These are phyloP conservation scores for Chaetomiaceae sp. DNA, from an alignment of 2,329 filamentous ascomycete genomes.

Conservation along the genomic window DNA sequence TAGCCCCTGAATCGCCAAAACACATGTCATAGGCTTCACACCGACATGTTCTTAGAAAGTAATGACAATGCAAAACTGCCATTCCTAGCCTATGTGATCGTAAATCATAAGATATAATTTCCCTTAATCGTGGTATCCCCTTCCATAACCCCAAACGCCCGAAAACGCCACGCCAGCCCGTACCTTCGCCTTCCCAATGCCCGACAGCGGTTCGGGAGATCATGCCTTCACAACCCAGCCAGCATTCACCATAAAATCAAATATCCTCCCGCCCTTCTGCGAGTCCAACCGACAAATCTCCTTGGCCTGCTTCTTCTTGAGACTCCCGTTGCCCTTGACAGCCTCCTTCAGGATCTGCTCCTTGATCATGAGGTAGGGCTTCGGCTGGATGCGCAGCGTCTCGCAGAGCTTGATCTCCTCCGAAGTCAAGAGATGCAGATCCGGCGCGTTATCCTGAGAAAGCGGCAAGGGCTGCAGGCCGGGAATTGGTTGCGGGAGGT, in stretches of 20 bases:
- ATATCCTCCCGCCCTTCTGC: slow-evolving; percentile 78
- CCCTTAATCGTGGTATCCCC: slow-evolving; percentile 16
- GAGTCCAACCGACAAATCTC: slow-evolving; percentile 79
- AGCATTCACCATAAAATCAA: slow-evolving; percentile 89
- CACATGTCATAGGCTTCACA: not conserved
- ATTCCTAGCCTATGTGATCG: not conserved
- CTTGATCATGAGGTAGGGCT: slow-evolving; percentile 92
- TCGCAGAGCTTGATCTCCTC: slow-evolving; percentile 86
- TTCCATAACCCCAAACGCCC: slow-evolving; percentile 12
- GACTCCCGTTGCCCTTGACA: slow-evolving; percentile 74
- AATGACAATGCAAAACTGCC: not conserved
- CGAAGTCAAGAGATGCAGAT: slow-evolving; percentile 76
- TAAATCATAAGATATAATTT: slow-evolving; percentile 4
- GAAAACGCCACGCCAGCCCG: not conserved
- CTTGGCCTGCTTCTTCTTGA: slow-evolving; percentile 92
- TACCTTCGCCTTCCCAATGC: not conserved
- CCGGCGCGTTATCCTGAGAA: slow-evolving; percentile 68
- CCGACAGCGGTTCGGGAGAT: not conserved
- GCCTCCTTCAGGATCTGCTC: slow-evolving; percentile 87
- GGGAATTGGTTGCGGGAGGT: slow-evolving; percentile 50
- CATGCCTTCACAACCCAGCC: slow-evolving; percentile 82
- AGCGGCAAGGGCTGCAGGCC: slow-evolving; percentile 60
- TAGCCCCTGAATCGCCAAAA: slow-evolving; percentile 11
- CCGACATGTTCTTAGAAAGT: not conserved
- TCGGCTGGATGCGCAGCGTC: slow-evolving; percentile 77